Conservation (phyloP, 768 basidiomycete species). For the Agrocybe pediades region DNA sequence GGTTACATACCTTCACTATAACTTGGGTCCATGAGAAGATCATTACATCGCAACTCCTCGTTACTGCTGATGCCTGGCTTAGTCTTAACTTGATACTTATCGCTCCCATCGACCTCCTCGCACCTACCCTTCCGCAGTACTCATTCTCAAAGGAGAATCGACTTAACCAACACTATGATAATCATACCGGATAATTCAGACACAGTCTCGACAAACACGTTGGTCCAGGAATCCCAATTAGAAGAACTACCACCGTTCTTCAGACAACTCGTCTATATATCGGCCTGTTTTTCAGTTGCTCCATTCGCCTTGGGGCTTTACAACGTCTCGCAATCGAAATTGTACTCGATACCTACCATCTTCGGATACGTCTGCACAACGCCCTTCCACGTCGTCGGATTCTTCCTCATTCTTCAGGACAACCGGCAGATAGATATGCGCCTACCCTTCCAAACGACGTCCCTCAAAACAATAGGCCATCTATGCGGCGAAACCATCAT, state of each 20-base stretch:
- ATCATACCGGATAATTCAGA: conserved; percentile 6
- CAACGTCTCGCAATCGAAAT: conserved; percentile 8
- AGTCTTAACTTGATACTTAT: no score
- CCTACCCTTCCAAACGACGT: conserved; percentile 9
- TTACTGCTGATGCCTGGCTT: no score
- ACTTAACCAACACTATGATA: neutral
- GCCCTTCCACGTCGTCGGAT: conserved; percentile 14
- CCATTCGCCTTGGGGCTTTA: conserved; percentile 13
- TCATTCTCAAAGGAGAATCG: neutral
- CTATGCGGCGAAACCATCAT: neutral
- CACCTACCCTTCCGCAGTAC: neutral
- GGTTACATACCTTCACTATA: neutral
- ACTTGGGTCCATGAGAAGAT: neutral
- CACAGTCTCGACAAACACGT: conserved; percentile 10
- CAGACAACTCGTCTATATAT: conserved; percentile 10
- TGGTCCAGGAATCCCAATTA: conserved; percentile 6
- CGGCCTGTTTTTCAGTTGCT: conserved; percentile 9
- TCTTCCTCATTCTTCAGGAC: conserved; percentile 15
- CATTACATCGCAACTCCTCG: neutral
- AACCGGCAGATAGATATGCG: conserved; percentile 11
- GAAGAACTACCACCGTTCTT: conserved; percentile 12
- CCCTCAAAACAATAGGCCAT: conserved; percentile 9
- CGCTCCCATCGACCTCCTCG: neutral
- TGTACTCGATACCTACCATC: conserved; percentile 13
- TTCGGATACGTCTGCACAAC: conserved; percentile 14